Evolutionary conservation across 2,329 filamentous ascomycete species (phyloP), one percentile per base, ranked within the genome.

Genomic region (Trichoderma sp.): DNA sequence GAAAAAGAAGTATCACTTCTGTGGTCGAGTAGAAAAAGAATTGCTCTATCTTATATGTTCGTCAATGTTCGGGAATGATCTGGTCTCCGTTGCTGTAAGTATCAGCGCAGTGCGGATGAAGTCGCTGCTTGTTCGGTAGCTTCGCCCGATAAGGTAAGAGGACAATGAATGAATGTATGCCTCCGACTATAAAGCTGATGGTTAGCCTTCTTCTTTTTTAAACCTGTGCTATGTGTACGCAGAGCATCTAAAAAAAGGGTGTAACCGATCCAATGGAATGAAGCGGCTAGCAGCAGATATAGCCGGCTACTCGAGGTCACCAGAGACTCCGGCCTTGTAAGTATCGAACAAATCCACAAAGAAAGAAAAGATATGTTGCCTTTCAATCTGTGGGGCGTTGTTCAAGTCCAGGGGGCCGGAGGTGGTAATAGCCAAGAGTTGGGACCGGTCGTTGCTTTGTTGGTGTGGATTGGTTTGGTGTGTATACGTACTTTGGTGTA

Each of bases 401-500:
- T 59, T 43, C 63, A 59, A 37, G 63, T 59, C 55, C 63, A 59
- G 24, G 63, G 63, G 52, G 57, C 57, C 43, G 43, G 57, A 60
- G 33, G 47, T 29, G 37, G 31, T 61, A 52, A 43, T 43, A 8
- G 40, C 47, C 53, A 29, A 40, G 47, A 37, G 65, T 40, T 47
- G 62, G 62, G 27, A n/a, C 29, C 33, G 62, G 35, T n/a, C 35
- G 19, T 64, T 55, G 62, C 62, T 65, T 57, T 65, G 62, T 57
- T 55, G 52, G 14, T 33, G 55, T 57, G 35, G 24, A 19, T 40
- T 40, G 52, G 21, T 43, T 19, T 40, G 52, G 21, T 43, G 24
- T 65, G 53, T 55, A 55, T 65, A 65, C 62, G 52, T 65, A 65
- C 62, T 65, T 53, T 47, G 49, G 21, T 13, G 61, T 56, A 56